Percentiles rank a stretch among this genome's conserved stretches.
Conservation (phyloP, 208 protist genomes). For the Naegleria gruberi region DNA sequence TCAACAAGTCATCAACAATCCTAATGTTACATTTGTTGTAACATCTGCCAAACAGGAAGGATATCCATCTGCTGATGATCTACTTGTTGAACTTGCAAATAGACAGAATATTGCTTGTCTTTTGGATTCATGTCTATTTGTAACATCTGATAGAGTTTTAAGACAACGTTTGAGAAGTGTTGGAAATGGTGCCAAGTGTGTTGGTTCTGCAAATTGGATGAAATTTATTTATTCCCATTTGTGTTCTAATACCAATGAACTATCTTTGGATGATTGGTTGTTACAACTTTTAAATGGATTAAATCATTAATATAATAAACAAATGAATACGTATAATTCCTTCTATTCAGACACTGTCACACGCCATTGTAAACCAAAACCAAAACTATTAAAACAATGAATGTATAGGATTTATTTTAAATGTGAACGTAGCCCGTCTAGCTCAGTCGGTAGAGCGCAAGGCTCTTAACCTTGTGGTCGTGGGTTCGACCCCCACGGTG, state of each 20-base stretch:
- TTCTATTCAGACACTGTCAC: too few relatives aligned
- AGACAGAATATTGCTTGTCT: neutral
- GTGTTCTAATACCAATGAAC: neutral
- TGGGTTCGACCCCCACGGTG: too few relatives aligned
- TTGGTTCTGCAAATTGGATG: neutral
- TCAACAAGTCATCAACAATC: neutral
- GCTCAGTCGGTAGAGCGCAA: too few relatives aligned
- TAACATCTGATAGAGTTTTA: neutral
- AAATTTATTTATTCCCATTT: neutral
- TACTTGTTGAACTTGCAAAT: neutral
- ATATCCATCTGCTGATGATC: neutral
- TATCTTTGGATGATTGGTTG: neutral
- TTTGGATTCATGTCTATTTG: neutral
- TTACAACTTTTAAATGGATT: neutral
- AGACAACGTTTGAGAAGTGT: neutral
- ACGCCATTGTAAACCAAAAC: too few relatives aligned
- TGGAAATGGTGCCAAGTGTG: neutral
- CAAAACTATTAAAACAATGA: too few relatives aligned
- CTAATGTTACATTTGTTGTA: neutral
- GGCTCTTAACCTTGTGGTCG: too few relatives aligned
- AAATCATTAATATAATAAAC: too few relatives aligned
- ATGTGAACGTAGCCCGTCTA: too few relatives aligned
- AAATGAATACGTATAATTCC: too few relatives aligned
- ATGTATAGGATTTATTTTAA: too few relatives aligned
- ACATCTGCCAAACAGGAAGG: neutral